A percentile compares a stretch with the other conserved stretches of the same genome.
These are phyloP conservation scores for Ceratobasidium sp. DNA, from an alignment of 1,284 basidiomycete species.

Conservation along the genomic window DNA sequence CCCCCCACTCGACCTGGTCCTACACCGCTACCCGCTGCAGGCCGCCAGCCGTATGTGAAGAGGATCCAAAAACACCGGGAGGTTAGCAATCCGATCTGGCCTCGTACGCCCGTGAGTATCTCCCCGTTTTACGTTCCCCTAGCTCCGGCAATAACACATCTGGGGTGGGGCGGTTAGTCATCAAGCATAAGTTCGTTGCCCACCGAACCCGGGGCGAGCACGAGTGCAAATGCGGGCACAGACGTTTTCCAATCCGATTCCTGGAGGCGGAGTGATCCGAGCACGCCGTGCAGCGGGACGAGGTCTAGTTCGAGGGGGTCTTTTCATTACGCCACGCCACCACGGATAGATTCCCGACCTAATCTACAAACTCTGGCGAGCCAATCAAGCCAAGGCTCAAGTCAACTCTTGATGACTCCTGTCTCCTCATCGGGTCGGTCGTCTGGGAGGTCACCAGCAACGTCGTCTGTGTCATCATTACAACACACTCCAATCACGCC, in stretches of 20 bases:
- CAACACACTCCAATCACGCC: constrained; percentile 10
- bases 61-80: background rate
- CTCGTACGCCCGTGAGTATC: constrained; percentile 34
- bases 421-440: constrained; percentile 21
- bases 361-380: too few species aligned
- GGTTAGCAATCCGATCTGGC: constrained; percentile 14
- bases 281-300: constrained; percentile 12
- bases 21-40: background rate
- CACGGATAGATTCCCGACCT: constrained; percentile 15
- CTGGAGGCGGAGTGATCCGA: constrained; percentile 14
- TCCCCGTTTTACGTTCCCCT: background rate
- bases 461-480: background rate
- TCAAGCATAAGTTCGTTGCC: constrained; percentile 11
- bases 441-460: too few species aligned
- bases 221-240: background rate
- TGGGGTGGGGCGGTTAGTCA: constrained; percentile 13
- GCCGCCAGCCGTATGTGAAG: constrained; percentile 14
- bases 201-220: background rate
- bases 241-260: constrained; percentile 6
- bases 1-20: background rate
- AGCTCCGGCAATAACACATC: background rate
- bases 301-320: constrained; percentile 9
- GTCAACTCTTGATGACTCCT: background rate
- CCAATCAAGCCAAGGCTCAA: background rate
- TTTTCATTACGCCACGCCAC: constrained; percentile 12